Base-by-base conservation (phyloP, 108 stramenopile species). In the Nitzschia sp. region DNA sequence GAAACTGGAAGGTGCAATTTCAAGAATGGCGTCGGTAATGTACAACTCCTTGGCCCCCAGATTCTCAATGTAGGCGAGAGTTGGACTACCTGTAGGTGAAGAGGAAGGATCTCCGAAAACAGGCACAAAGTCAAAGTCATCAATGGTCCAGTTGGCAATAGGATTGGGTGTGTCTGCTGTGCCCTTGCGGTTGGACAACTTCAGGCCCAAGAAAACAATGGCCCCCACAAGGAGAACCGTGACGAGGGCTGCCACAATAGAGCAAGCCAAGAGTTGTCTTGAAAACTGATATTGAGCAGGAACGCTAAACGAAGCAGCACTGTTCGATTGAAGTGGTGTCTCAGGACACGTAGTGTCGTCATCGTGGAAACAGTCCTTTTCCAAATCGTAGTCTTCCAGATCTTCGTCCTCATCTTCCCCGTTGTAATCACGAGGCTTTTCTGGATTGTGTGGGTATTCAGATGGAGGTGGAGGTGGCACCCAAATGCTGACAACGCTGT, bases 131-230 rank as follows among this genome's bases (percentile, higher is more conserved):
- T 48, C 46, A 48, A 48, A 48, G 46, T 15, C 14, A 5, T 15
- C 14, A 15, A 17, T 15, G 17, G 46, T 17, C 14, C 14, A 48
- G n/a, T 48, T 17, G 17, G 46, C 46, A 6, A 17, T 17, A 6
- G 46, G 17, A 48, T 48, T 48, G 46, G 46, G 17, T 6, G 46
- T 17, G 17, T 2, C 46, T 17, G 12, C 8, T 3, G 15, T 55
- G 17, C 21, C 25, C 22, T 21, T 37, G 9, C 42, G 37, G 5
- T 62, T 41, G 43, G 22, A 24, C 41, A 62, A 24, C 42, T 20
- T 46, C 19, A 62, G 14, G n/a, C 42, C 25, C 61, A 62, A 21
- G 7, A 62, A n/a, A 24, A 42, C 61, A 44, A 62, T 62, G 61
- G 43, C 61, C 14, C 61, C 61, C 7, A 62, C 10, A 21, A 62